A percentile compares a stretch with the other conserved stretches of the same genome.
These are phyloP conservation scores for Lophiostoma macrostomum DNA, from an alignment of 495 filamentous ascomycete species.

Conservation along the genomic window DNA sequence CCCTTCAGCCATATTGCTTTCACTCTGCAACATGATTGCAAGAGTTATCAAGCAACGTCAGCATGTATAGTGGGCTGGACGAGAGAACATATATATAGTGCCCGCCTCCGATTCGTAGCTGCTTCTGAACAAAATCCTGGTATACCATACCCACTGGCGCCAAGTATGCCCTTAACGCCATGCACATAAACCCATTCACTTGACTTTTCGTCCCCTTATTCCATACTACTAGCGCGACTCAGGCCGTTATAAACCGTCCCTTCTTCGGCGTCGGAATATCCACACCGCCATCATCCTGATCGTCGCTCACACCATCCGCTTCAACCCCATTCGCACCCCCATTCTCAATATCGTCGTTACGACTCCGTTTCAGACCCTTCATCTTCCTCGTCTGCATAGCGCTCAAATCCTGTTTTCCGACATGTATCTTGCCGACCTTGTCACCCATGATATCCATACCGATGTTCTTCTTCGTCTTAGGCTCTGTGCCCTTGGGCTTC, in stretches of 20 bases:
- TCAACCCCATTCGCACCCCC: too few relatives aligned
- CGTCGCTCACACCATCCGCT: conserved; percentile 5
- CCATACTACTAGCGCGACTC: not conserved
- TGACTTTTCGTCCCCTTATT: not conserved
- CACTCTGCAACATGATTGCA: too few relatives aligned
- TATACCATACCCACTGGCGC: too few relatives aligned
- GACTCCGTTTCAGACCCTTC: conserved; percentile 89
- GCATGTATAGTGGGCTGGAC: too few relatives aligned
- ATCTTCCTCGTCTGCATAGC: conserved; percentile 95
- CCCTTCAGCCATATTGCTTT: not conserved
- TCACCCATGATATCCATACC: conserved; percentile 87
- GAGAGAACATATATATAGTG: too few relatives aligned
- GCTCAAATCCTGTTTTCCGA: conserved; percentile 84
- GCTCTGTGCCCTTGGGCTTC: conserved; percentile 70
- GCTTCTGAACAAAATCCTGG: too few relatives aligned
- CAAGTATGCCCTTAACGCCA: conserved; percentile 18
- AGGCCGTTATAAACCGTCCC: not conserved
- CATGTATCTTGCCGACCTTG: conserved; percentile 90
- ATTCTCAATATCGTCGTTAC: conserved; percentile 40
- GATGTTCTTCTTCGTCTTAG: conserved; percentile 89
- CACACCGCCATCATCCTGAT: conserved; percentile 1
- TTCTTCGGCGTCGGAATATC: conserved; percentile 22
- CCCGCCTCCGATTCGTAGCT: too few relatives aligned
- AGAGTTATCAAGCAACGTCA: too few relatives aligned
- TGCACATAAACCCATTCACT: conserved; percentile 9